A percentile compares a stretch with the other conserved stretches of the same genome.
phyloP scores from a whole-genome alignment of 2,329 filamentous ascomycete species.

The Ascochyta viciae-villosae region DNA sequence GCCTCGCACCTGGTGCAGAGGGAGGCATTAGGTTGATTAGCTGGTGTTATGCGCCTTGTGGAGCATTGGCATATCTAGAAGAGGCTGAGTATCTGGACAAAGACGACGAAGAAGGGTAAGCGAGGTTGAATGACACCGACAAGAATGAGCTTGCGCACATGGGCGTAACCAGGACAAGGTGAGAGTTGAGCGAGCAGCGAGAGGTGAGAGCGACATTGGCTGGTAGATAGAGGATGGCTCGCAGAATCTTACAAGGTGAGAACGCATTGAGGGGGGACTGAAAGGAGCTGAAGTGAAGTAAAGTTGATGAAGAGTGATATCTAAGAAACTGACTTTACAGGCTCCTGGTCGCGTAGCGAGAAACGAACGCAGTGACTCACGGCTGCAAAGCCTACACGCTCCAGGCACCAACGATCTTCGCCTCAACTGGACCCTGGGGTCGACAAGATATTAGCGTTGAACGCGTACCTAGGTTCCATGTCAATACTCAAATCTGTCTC shows the following conservation, averaged over 20 bases:
- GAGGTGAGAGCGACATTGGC: not conserved
- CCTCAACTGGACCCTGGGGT: not conserved
- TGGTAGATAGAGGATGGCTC: not conserved
- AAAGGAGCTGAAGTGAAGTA: too few relatives aligned
- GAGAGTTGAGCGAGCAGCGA: not conserved
- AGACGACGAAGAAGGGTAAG: too few relatives aligned
- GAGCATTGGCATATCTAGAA: too few relatives aligned
- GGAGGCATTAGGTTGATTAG: too few relatives aligned
- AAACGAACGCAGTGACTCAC: not conserved
- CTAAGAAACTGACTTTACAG: too few relatives aligned
- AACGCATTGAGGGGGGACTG: too few relatives aligned
- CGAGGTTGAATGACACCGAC: too few relatives aligned
- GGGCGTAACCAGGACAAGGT: not conserved
- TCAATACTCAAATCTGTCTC: slow-evolving; percentile 19
- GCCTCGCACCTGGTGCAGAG: not conserved
- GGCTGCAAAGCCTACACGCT: not conserved
- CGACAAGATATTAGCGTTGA: slow-evolving; percentile 10
- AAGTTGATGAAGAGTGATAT: not conserved
- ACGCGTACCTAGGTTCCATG: slow-evolving; percentile 17
- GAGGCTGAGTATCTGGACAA: too few relatives aligned
- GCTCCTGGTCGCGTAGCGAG: too few relatives aligned
- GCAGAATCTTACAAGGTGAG: too few relatives aligned
- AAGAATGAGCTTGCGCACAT: too few relatives aligned
- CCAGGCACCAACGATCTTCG: not conserved
- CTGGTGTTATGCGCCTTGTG: not conserved